Percentiles rank a stretch among this genome's conserved stretches.
phyloP scores from a whole-genome alignment of 2,329 filamentous ascomycete genomes.

The Coniochaeta ligniaria region DNA sequence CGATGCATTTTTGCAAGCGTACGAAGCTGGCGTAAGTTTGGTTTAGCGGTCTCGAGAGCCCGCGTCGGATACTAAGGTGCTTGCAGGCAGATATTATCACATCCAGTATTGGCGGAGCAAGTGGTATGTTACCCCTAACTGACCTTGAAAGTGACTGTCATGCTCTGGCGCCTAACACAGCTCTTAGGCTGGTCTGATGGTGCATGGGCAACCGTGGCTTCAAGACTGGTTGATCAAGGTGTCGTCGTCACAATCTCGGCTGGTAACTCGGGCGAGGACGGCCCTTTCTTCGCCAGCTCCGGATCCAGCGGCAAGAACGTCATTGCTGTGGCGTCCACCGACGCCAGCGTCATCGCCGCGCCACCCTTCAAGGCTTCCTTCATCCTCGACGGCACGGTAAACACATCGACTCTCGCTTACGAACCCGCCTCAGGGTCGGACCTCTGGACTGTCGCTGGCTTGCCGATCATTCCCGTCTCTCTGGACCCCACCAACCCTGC shows the following conservation, averaged over 20 bases:
- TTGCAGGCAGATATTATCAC: constrained; percentile 24
- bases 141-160: neutral
- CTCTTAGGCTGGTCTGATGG: constrained; percentile 3
- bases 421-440: constrained; percentile 6
- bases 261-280: constrained; percentile 34
- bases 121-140: constrained; percentile 16
- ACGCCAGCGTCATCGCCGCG: constrained; percentile 11
- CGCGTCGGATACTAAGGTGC: neutral
- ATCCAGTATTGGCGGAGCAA: constrained; percentile 21
- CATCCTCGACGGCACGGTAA: neutral
- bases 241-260: constrained; percentile 31
- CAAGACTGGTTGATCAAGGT: constrained; percentile 31
- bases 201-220: constrained; percentile 25
- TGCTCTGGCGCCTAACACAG: neutral
- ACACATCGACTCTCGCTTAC: neutral
- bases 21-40: constrained; percentile 16
- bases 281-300: constrained; percentile 29
- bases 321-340: constrained; percentile 33
- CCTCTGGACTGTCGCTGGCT: constrained; percentile 2
- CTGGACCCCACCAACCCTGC: constrained; percentile 10
- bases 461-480: constrained; percentile 14
- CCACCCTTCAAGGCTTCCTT: constrained; percentile 5
- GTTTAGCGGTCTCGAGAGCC: neutral
- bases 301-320: constrained; percentile 31
- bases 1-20: constrained; percentile 20